phyloP scores from a whole-genome alignment of 495 filamentous ascomycete genomes.

The Lasiosphaeria ovina region DNA sequence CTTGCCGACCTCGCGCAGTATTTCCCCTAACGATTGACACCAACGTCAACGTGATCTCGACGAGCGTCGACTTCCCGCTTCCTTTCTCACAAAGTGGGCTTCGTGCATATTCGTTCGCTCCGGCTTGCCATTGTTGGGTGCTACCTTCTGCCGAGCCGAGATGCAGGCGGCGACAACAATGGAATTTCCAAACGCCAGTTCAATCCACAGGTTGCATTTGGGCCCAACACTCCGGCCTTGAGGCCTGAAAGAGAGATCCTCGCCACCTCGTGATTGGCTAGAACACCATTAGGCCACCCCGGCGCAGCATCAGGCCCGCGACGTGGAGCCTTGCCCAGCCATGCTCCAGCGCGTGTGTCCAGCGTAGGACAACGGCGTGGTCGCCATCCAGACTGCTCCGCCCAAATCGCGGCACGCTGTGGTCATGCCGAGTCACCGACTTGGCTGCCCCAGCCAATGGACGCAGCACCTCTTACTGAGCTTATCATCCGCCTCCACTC shows the following conservation, averaged over 20 bases:
- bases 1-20: neutral
- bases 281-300: neutral
- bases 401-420: neutral
- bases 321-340: constrained; percentile 2
- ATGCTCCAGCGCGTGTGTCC: neutral
- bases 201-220: neutral
- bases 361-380: too few species aligned
- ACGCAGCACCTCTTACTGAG: neutral
- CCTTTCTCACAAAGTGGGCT: neutral
- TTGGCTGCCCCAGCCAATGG: neutral
- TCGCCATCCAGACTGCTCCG: neutral
- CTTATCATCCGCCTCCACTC: neutral
- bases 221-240: constrained; percentile 4
- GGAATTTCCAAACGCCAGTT: constrained; percentile 8
- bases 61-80: neutral
- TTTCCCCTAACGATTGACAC: neutral
- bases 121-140: neutral
- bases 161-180: neutral
- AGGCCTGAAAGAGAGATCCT: neutral
- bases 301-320: neutral
- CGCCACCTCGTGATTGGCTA: neutral
- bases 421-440: neutral
- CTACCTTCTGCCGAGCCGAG: neutral
- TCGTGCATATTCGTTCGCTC: neutral
- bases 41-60: neutral